phyloP scores from a whole-genome alignment of 208 protist species.

The Herpetomonas muscarum region DNA sequence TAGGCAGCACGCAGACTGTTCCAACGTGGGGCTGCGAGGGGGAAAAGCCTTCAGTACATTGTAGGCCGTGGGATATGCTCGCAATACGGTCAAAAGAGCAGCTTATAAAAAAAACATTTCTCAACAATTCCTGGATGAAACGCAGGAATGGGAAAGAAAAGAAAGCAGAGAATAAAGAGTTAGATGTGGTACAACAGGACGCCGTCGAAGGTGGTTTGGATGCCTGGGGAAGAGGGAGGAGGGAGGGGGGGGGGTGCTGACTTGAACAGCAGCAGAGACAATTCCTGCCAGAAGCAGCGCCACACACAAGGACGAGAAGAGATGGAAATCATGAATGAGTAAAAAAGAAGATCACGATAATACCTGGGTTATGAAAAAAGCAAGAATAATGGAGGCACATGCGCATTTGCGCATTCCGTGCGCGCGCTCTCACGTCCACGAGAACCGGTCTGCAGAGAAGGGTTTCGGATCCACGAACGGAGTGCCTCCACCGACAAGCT shows the following conservation, averaged over 20 bases:
- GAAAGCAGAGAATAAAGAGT: too few species aligned
- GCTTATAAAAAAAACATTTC: too few species aligned
- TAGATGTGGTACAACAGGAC: too few species aligned
- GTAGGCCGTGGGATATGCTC: too few species aligned
- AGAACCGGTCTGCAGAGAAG: slow-evolving; percentile 20
- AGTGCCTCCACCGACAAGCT: slow-evolving; percentile 18
- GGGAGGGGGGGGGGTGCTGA: too few species aligned
- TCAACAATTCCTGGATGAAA: too few species aligned
- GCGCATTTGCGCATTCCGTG: neutral
- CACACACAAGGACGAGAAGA: neutral
- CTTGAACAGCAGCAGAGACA: neutral
- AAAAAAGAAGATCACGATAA: neutral
- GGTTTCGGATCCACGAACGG: slow-evolving; percentile 21
- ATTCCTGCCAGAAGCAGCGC: neutral
- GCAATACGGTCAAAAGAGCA: too few species aligned
- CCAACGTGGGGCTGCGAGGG: too few species aligned
- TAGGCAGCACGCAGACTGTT: too few species aligned
- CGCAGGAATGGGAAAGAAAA: too few species aligned
- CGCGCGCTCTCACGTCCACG: neutral
- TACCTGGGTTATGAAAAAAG: neutral
- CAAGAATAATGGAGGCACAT: neutral
- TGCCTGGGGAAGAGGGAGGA: neutral
- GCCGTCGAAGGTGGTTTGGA: neutral
- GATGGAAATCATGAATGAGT: neutral
- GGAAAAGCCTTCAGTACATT: too few species aligned